phyloP scores from a whole-genome alignment of 495 filamentous ascomycete genomes.

The Aspergillus bridgeri region DNA sequence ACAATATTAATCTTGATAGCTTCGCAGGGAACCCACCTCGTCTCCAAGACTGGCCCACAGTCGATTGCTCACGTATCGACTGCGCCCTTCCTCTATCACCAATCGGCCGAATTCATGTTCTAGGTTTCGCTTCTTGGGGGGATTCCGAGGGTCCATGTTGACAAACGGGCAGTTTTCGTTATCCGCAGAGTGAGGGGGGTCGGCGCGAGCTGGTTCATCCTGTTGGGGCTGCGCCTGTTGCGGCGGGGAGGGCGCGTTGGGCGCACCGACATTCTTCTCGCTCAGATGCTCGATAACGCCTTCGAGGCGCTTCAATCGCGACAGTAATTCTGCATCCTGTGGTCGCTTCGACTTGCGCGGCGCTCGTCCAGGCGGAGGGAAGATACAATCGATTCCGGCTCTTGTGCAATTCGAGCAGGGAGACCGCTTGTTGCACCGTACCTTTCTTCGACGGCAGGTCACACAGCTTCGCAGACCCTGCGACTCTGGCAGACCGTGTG shows the following conservation, averaged over 20 bases:
- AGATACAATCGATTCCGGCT: slow-evolving; percentile 76
- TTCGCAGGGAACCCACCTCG: slow-evolving; percentile 53
- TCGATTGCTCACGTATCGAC: slow-evolving; percentile 81
- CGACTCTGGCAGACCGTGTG: slow-evolving; percentile 12
- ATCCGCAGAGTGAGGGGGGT: neutral
- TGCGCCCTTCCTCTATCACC: slow-evolving; percentile 76
- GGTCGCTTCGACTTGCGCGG: slow-evolving; percentile 64
- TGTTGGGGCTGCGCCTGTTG: slow-evolving; percentile 5
- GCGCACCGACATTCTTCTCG: slow-evolving; percentile 17
- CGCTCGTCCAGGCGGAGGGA: slow-evolving; percentile 77
- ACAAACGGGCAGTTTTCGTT: slow-evolving; percentile 19
- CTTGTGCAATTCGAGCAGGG: slow-evolving; percentile 84
- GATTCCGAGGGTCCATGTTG: slow-evolving; percentile 29
- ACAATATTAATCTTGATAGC: neutral
- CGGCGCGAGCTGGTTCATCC: neutral
- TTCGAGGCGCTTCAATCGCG: slow-evolving; percentile 73
- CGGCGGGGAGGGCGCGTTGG: slow-evolving; percentile 7
- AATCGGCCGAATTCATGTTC: slow-evolving; percentile 74
- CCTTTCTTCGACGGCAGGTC: slow-evolving; percentile 80
- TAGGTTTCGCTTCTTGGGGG: slow-evolving; percentile 31
- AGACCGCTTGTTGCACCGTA: slow-evolving; percentile 79
- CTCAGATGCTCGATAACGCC: slow-evolving; percentile 72
- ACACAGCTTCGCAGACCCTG: slow-evolving; percentile 74
- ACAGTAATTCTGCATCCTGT: slow-evolving; percentile 73
- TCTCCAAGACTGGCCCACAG: slow-evolving; percentile 88